Percentiles rank a stretch among this genome's conserved stretches.
These are phyloP conservation scores for Mimosa pudica DNA, from an alignment of 306 rosid genomes.

Conservation along the genomic window DNA sequence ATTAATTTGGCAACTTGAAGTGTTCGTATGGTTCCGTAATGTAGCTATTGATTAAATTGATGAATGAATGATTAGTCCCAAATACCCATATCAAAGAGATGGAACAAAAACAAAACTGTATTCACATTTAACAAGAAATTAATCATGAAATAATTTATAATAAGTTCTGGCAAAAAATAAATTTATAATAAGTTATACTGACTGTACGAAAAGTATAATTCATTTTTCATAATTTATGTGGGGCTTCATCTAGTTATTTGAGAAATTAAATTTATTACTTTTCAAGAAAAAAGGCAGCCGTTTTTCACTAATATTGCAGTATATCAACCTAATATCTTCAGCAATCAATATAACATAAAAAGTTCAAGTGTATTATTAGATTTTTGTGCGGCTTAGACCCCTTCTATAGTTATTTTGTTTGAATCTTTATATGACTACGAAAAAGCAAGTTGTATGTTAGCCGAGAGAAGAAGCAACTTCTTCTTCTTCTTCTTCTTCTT, in stretches of 20 bases:
- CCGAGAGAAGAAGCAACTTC: not conserved
- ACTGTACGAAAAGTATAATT: not conserved
- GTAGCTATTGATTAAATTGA: conserved; percentile 1
- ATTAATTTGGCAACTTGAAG: not conserved
- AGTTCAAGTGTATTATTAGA: not conserved
- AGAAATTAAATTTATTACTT: conserved; percentile 30
- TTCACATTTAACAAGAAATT: conserved; percentile 21
- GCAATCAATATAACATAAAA: not conserved
- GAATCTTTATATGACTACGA: not conserved
- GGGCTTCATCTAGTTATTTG: conserved; percentile 13
- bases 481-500: too few relatives aligned
- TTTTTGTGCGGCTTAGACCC: not conserved
- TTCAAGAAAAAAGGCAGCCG: not conserved
- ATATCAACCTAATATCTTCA: not conserved
- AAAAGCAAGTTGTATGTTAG: not conserved
- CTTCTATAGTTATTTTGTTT: not conserved
- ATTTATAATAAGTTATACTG: not conserved
- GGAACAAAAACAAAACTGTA: conserved; percentile 13
- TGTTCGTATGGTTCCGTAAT: not conserved
- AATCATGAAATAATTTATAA: too few relatives aligned
- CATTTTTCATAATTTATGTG: not conserved
- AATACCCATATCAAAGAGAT: conserved; percentile 14
- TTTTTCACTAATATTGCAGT: not conserved
- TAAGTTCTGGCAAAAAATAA: not conserved
- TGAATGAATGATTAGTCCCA: conserved; percentile 31